phyloP scores from a whole-genome alignment of 1,139 yeast genomes.

The Lodderomyces orthopsilosis region DNA sequence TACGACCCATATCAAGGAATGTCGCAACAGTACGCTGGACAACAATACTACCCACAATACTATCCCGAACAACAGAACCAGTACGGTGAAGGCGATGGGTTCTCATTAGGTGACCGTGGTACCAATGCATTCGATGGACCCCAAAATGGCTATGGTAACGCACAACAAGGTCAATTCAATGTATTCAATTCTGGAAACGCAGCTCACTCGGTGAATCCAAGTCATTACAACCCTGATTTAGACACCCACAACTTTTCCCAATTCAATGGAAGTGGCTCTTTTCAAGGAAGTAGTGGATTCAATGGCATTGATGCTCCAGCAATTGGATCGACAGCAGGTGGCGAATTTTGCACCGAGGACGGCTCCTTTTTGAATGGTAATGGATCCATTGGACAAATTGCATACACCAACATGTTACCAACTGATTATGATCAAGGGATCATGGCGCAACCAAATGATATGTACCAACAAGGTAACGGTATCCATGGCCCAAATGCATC shows the following conservation, averaged over 20 bases:
- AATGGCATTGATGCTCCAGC: conserved; percentile 11
- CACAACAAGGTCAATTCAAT: not conserved
- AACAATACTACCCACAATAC: conserved; percentile 35
- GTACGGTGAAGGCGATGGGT: conserved; percentile 1
- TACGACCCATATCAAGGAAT: conserved; percentile 45
- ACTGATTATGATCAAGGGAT: conserved; percentile 1
- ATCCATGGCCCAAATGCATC: not conserved
- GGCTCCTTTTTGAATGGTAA: conserved; percentile 1
- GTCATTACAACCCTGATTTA: conserved; percentile 16
- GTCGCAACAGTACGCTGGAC: conserved; percentile 39
- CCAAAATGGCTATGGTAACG: not conserved
- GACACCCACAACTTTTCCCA: not conserved
- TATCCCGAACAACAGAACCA: conserved; percentile 14
- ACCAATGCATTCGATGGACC: not conserved
- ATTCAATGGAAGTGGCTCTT: not conserved
- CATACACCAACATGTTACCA: conserved; percentile 2
- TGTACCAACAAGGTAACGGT: conserved; percentile 2
- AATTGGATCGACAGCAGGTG: conserved; percentile 11
- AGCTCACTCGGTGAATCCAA: not conserved
- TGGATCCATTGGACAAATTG: conserved; percentile 2
- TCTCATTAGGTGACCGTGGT: not conserved
- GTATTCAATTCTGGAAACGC: not conserved
- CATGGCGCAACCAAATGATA: conserved; percentile 3
- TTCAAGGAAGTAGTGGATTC: conserved; percentile 2
- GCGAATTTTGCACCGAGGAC: conserved; percentile 12